Evolutionary conservation across 225 moss, liverwort and hornwort species (phyloP).

Genomic region (Polytrichum commune): DNA sequence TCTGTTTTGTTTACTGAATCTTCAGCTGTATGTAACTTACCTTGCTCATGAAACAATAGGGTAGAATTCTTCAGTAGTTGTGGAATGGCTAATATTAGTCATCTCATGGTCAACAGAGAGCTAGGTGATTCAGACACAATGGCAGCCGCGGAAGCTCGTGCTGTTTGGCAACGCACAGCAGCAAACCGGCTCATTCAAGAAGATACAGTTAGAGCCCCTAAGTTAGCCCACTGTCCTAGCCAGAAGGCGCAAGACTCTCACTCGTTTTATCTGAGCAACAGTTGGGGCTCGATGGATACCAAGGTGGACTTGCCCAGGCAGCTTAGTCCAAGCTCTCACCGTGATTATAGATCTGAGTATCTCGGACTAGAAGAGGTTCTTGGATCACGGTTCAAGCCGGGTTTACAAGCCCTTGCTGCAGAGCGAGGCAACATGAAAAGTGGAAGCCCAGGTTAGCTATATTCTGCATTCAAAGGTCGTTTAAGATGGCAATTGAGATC

Average conservation of each 20-base stretch:
- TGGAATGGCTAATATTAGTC: conserved; percentile 2
- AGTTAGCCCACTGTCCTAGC: conserved; percentile 50
- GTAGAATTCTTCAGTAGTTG: conserved; percentile 13
- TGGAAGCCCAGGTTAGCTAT: conserved; percentile 35
- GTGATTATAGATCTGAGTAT: conserved; percentile 64
- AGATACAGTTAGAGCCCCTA: conserved; percentile 69
- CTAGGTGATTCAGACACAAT: conserved; percentile 43
- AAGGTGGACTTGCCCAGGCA: conserved; percentile 67
- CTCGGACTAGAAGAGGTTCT: conserved; percentile 50
- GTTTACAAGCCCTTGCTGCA: conserved; percentile 73
- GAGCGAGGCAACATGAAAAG: conserved; percentile 58
- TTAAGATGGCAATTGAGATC: too few relatives aligned
- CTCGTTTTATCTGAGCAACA: conserved; percentile 66
- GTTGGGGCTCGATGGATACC: conserved; percentile 68
- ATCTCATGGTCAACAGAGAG: background rate
- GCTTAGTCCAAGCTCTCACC: conserved; percentile 50
- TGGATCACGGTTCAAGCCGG: conserved; percentile 66
- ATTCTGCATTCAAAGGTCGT: background rate
- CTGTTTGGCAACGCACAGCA: conserved; percentile 77
- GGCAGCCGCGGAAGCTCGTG: conserved; percentile 76
- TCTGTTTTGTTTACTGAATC: background rate
- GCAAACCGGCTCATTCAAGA: conserved; percentile 65
- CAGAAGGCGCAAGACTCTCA: conserved; percentile 51
- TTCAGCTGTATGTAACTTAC: conserved; percentile 1
- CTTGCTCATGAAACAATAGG: background rate